Evolutionary conservation across 2,329 filamentous ascomycete species (phyloP).

Genomic region (Scortechinia acanthostroma): DNA sequence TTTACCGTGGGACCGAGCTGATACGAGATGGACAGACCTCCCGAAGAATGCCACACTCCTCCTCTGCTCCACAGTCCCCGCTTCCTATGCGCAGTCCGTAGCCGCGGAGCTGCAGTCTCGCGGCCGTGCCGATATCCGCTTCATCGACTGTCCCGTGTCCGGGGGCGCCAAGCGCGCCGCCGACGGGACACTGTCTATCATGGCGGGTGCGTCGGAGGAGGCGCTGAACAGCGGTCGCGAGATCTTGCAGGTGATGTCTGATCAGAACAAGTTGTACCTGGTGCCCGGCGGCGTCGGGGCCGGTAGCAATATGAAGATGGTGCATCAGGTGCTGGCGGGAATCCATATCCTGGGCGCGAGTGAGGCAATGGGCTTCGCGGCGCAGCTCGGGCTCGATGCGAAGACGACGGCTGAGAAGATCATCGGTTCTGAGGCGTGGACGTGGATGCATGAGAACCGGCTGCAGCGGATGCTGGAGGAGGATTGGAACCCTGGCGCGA

Average conservation of each 20-base stretch:
- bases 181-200: slow-evolving; percentile 69
- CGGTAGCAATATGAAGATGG: slow-evolving; percentile 54
- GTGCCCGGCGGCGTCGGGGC: slow-evolving; percentile 53
- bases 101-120: slow-evolving; percentile 42
- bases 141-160: slow-evolving; percentile 69
- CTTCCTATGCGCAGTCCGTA: slow-evolving; percentile 55
- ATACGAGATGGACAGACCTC: slow-evolving; percentile 24
- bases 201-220: slow-evolving; percentile 54
- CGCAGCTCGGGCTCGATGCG: slow-evolving; percentile 42
- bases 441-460: slow-evolving; percentile 57
- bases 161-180: slow-evolving; percentile 64
- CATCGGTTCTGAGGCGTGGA: slow-evolving; percentile 37
- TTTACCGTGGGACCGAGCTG: background rate
- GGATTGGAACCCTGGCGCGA: slow-evolving; percentile 43
- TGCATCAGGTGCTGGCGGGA: slow-evolving; percentile 56
- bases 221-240: slow-evolving; percentile 47
- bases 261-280: slow-evolving; percentile 51
- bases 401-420: slow-evolving; percentile 30
- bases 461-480: slow-evolving; percentile 43
- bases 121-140: slow-evolving; percentile 52
- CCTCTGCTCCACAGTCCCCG: slow-evolving; percentile 66
- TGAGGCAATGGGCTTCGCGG: slow-evolving; percentile 54
- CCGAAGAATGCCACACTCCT: slow-evolving; percentile 52
- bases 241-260: slow-evolving; percentile 58
- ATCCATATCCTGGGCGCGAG: slow-evolving; percentile 54